phyloP scores from a whole-genome alignment of 257 asterid genomes.

The Rubia yunnanensis region DNA sequence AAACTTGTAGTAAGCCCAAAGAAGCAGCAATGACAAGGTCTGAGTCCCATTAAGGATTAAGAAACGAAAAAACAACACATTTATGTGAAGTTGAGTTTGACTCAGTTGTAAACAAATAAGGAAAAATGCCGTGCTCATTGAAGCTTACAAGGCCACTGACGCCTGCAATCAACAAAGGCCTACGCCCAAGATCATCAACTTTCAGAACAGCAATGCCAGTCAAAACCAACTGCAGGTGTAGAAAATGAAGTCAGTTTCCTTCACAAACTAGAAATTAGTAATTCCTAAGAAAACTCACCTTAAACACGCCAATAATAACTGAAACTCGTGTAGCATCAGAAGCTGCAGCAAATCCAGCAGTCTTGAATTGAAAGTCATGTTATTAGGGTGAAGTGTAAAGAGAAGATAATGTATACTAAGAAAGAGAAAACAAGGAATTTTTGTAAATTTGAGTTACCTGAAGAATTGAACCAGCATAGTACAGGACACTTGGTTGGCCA shows the following conservation, averaged over 20 bases:
- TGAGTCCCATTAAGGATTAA: slow-evolving; percentile 22
- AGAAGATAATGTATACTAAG: not conserved
- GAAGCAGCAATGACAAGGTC: slow-evolving; percentile 85
- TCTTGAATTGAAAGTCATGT: slow-evolving; percentile 29
- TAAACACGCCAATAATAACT: slow-evolving; percentile 74
- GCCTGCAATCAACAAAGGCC: slow-evolving; percentile 84
- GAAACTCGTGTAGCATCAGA: slow-evolving; percentile 94
- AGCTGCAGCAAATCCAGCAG: slow-evolving; percentile 96
- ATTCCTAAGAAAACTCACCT: slow-evolving; percentile 36
- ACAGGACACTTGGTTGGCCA: slow-evolving; percentile 96
- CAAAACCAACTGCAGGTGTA: slow-evolving; percentile 59
- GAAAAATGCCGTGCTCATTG: slow-evolving; percentile 6
- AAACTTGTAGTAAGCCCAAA: slow-evolving; percentile 92
- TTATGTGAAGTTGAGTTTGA: not conserved
- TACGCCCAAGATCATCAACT: slow-evolving; percentile 93
- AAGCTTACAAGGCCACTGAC: slow-evolving; percentile 81
- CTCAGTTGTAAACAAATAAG: slow-evolving; percentile 2
- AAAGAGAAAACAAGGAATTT: not conserved
- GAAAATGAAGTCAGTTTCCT: not conserved
- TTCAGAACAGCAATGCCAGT: slow-evolving; percentile 92
- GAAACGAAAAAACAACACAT: not conserved
- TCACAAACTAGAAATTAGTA: not conserved
- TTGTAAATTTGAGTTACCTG: slow-evolving; percentile 44
- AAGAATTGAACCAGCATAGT: slow-evolving; percentile 93
- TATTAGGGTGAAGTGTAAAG: slow-evolving; percentile 4